Evolutionary conservation across 2,329 filamentous ascomycete species (phyloP), one percentile per base, ranked within the genome.

Genomic region (Pestalotiopsis sp.): DNA sequence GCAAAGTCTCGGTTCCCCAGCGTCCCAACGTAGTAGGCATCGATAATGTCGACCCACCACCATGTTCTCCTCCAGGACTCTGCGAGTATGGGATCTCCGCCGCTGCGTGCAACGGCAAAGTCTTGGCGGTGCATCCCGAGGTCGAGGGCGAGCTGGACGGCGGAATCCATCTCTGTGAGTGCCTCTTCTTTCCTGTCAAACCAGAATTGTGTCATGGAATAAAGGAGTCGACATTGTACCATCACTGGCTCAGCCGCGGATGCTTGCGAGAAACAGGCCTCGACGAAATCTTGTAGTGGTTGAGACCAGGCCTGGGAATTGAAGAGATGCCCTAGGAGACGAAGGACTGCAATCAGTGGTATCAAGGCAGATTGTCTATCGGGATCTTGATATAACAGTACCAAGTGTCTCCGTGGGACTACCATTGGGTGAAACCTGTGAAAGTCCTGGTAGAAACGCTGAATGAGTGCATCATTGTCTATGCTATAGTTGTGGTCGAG

Each of bases 51-150:
- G 52, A 93, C 75, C 74, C 89, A 87, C 91, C 91, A 93, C 91
- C 91, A 93, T 1, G 91, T 93, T 57, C 91, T 84, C 64, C 91
- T 85, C 82, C 89, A 86, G 71, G 85, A 88, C 74, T 93, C 91
- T 52, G 86, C 84, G 23, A 82, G 62, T 0, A 80, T 72, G 0
- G 83, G 77, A 68, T 90, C 84, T 1, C 83, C 83, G 7, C 80
- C 77, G 5, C 85, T 84, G 66, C 87, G 78, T 1, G 78, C 72
- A 1, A 79, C 69, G 1, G 90, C 86, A 73, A 87, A 93, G 0
- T 85, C 83, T 23, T 81, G 78, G 1, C 81, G 83, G 68, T 92
- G 84, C 83, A 93, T 85, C 1, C 88, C 86, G 2, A 93, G 77
- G 5, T 89, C 83, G 2, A 92, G 78, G 0, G 90, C 90, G 41